Evolutionary conservation across 495 filamentous ascomycete species (phyloP), one percentile per base, ranked within the genome.

Genomic region (Tuber indicum): DNA sequence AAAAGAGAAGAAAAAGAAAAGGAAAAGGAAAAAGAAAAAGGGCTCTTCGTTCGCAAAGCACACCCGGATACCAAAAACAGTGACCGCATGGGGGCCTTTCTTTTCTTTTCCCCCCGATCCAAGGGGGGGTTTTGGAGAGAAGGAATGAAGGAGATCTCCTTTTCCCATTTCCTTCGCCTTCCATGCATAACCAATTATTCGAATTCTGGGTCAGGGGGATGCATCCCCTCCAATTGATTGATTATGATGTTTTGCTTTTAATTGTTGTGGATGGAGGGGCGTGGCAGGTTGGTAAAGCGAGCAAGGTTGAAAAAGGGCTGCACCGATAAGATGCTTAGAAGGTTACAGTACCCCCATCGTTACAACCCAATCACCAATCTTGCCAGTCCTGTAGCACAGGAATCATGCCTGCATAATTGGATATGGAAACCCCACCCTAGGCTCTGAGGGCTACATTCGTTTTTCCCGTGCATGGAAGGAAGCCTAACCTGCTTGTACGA

Each of bases 291-390:
- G 58, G 58, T 41, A 32, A 4, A 62, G 26, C 58, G 1, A 32
- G 58, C n/a, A 62, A 62, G n/a, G n/a, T 2, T 41, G 4, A 19
- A 52, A 58, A 26, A 58, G 16, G 7, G 8, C 23, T 19, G 12
- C 58, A 66, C 26, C 58, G 58, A 66, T 66, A 66, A 66, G 58
- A 66, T 66, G 58, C 58, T 66, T 66, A 66, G 58, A 66, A 66
- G 58, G 58, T 36, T 66, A 36, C 58, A 9, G 3, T 0, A 3
- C 7, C 49, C 58, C n/a, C 58, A 66, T 66, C 58, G n/a, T 66
- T 32, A 66, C 58, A 36, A 66, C 58, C 58, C 52, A 58, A 66
- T 17, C 26, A 32, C 58, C 26, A 32, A 66, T 36, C 26, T 19
- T 36, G 58, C 3, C 58, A 2, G 58, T 32, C 26, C 14, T 66